Evolutionary conservation across 192 early-diverging fungal genomes (phyloP).

Genomic region (Rhizophagus prolifer): DNA sequence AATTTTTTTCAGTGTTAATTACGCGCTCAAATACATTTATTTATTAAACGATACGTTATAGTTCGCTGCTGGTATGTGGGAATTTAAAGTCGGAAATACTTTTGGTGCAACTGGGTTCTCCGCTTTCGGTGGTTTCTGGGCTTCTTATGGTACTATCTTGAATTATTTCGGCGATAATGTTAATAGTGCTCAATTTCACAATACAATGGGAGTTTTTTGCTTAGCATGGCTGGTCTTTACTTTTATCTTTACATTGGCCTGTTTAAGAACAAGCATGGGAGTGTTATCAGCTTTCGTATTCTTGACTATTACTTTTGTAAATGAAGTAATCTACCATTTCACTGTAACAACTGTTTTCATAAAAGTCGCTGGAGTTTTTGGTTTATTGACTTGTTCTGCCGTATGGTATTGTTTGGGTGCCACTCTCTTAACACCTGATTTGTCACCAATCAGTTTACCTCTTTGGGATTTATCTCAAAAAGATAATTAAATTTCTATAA

Average conservation of each 20-base stretch:
- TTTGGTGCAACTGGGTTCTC: constrained; percentile 81
- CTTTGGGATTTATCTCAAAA: constrained; percentile 14
- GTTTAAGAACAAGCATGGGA: constrained; percentile 16
- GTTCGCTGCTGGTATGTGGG: constrained; percentile 82
- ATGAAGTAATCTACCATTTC: not conserved
- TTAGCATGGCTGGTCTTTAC: constrained; percentile 21
- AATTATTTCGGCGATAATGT: not conserved
- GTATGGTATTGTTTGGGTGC: constrained; percentile 25
- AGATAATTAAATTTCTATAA: not conserved
- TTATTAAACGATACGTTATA: constrained; percentile 63
- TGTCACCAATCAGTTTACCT: constrained; percentile 29
- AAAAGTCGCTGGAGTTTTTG: not conserved
- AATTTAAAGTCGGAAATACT: constrained; percentile 74
- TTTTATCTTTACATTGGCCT: constrained; percentile 30
- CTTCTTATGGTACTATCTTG: constrained; percentile 16
- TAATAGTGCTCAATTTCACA: not conserved
- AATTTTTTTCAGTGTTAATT: too few relatives aligned
- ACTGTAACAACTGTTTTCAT: not conserved
- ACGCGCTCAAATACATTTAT: not conserved
- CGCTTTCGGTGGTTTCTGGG: constrained; percentile 30
- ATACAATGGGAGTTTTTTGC: constrained; percentile 11
- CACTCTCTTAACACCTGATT: constrained; percentile 18
- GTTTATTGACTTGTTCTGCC: not conserved
- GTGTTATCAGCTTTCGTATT: constrained; percentile 24
- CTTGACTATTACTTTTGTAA: not conserved